These are phyloP conservation scores for Heterobasidion parviporum DNA, from an alignment of 1,284 basidiomycete species.

Conservation along the genomic window DNA sequence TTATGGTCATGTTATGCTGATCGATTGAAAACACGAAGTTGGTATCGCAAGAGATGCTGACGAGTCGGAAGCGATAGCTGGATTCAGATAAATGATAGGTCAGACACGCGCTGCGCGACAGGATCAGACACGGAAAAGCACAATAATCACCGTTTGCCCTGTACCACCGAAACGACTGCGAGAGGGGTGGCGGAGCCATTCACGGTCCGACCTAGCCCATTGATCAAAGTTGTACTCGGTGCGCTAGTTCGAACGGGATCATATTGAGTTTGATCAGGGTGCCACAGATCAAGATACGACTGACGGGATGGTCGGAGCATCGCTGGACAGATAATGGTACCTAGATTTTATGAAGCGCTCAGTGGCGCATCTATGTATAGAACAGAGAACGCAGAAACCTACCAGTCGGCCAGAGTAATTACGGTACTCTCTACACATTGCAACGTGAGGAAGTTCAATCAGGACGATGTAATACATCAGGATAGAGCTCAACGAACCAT, in stretches of 20 bases:
- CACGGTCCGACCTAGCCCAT: conserved; percentile 35
- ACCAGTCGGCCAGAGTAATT: conserved; percentile 35
- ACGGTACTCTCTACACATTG: conserved; percentile 24
- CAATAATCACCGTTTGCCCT: conserved; percentile 20
- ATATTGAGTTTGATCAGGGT: background rate
- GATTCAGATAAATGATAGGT: background rate
- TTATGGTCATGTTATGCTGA: conserved; percentile 33
- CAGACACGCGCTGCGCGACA: background rate
- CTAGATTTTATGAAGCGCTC: background rate
- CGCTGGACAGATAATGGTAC: conserved; percentile 6
- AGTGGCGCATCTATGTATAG: background rate
- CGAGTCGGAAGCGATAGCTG: conserved; percentile 28
- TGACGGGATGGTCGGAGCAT: background rate
- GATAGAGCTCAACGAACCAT: background rate
- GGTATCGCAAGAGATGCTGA: conserved; percentile 26
- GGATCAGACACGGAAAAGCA: background rate
- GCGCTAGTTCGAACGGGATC: background rate
- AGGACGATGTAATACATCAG: background rate
- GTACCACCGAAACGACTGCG: conserved; percentile 24
- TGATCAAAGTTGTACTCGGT: conserved; percentile 34
- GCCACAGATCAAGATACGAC: background rate
- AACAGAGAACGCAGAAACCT: background rate
- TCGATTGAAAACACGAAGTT: conserved; percentile 33
- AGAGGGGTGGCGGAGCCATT: conserved; percentile 23
- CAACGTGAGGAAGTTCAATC: background rate